phyloP scores from a whole-genome alignment of 2,329 filamentous ascomycete genomes.

The Neurospora sp. region DNA sequence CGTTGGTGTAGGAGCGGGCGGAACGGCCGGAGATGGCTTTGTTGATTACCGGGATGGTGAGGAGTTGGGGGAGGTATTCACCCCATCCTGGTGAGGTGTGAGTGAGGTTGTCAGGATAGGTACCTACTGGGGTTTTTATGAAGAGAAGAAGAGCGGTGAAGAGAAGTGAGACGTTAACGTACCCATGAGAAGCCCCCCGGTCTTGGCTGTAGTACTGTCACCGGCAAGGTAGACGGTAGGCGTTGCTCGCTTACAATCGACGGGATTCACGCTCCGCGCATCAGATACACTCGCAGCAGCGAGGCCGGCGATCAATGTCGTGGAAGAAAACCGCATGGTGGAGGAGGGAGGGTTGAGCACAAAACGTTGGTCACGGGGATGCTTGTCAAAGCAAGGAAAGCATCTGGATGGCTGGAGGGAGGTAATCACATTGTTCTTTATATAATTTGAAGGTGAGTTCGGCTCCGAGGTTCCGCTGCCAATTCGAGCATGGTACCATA shows the following conservation, averaged over 20 bases:
- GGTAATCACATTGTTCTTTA: background rate
- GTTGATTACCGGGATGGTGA: conserved; percentile 42
- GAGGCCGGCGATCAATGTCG: background rate
- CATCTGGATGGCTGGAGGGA: background rate
- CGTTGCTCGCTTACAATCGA: conserved; percentile 8
- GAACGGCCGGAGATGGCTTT: conserved; percentile 52
- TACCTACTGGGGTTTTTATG: no score
- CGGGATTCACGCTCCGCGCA: background rate
- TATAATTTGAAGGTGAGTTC: background rate
- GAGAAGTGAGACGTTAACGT: background rate
- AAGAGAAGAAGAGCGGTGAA: no score
- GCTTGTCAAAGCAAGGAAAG: background rate
- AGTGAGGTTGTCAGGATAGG: no score
- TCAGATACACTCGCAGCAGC: background rate
- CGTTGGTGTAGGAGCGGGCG: conserved; percentile 50
- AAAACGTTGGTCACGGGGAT: background rate
- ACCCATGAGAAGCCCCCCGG: conserved; percentile 20
- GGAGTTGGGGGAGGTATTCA: conserved; percentile 41
- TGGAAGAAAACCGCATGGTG: background rate
- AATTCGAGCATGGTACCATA: background rate
- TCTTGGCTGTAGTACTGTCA: conserved; percentile 44
- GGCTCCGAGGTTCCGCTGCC: background rate
- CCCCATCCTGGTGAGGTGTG: conserved; percentile 36
- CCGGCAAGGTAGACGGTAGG: conserved; percentile 41
- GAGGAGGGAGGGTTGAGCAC: background rate